Base-by-base conservation (phyloP, 2,329 filamentous ascomycete species). In the Talaromyces marneffei region DNA sequence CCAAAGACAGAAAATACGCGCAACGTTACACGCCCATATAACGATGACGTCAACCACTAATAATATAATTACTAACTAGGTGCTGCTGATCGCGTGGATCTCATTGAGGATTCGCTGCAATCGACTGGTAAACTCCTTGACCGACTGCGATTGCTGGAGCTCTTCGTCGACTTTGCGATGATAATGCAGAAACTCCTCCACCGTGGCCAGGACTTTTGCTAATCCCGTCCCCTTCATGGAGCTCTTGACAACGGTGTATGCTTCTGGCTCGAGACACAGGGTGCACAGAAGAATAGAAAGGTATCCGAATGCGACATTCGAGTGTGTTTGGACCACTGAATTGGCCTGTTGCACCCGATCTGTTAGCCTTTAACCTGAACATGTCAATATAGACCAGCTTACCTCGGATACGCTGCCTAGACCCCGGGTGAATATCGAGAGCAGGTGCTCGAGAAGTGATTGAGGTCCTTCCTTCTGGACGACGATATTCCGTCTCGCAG, bases 271-370 rank as follows among this genome's bases (percentile, higher is more conserved):
- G 29, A 94, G 79, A 66, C 87, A 92, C 25, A 97, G 78, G 66
- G 92, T 94, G 18, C 91, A 91, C 2, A 97, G 81, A 5, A 96
- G 80, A 14, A 97, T 87, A 0, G 91, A 87, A 25, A 97, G 80
- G 72, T 96, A 97, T 16, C 91, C 92, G 72, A 93, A 86, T 1
- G 89, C 87, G 29, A 97, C 91, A 66, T 92, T 91, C 56, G 89
- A 82, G 63, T 89, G 87, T 27, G 87, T 87, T 70, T 92, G 90
- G 69, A 91, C 75, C 62, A 83, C 76, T 5, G 81, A 83, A 64
- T 80, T 74, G 60, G 81, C 82, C 80, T 83, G 59, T 5, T 44
- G 54, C 14, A 33, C 35, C 3, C 44, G 4, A 40, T 50, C 18
- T 10, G 42, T 58, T 44, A 58, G 42, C 31, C 23, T 50, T 12